A percentile compares a stretch with the other conserved stretches of the same genome.
phyloP scores from a whole-genome alignment of 2,329 filamentous ascomycete species.

The Neoscytalidium dimidiatum region DNA sequence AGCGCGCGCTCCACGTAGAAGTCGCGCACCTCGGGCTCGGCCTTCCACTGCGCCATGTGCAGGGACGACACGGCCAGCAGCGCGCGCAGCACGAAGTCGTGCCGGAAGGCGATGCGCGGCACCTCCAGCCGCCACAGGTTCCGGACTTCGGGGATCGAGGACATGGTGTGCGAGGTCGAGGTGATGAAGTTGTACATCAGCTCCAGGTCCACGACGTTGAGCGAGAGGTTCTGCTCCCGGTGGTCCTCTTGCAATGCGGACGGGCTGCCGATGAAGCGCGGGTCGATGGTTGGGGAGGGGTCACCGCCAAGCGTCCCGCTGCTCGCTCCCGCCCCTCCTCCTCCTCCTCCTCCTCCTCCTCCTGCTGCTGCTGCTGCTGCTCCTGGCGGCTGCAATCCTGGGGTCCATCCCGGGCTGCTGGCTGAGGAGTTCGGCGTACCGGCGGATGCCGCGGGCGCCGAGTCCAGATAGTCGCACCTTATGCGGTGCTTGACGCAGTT shows the following conservation, averaged over 20 bases:
- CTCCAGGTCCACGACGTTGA: conserved; percentile 26
- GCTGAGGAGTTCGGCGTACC: neutral
- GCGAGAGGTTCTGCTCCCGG: neutral
- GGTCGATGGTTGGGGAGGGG: conserved; percentile 18
- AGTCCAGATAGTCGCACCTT: conserved; percentile 27
- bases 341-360: no score
- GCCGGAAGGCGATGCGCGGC: conserved; percentile 39
- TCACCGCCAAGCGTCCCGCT: neutral
- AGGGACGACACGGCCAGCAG: conserved; percentile 48
- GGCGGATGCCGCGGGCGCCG: neutral
- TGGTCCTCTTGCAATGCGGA: conserved; percentile 16
- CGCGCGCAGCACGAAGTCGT: conserved; percentile 46
- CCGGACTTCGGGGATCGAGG: conserved; percentile 24
- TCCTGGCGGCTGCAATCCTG: neutral
- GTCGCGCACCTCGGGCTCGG: conserved; percentile 21
- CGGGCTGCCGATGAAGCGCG: conserved; percentile 24
- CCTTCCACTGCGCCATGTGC: conserved; percentile 42
- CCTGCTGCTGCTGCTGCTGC: no score
- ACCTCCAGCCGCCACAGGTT: conserved; percentile 28
- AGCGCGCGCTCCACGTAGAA: neutral
- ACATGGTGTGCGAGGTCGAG: conserved; percentile 30
- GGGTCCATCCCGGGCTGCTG: neutral
- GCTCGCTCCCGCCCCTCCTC: no score
- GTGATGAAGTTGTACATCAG: conserved; percentile 36
- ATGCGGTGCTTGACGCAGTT: conserved; percentile 34